phyloP scores from a whole-genome alignment of 768 basidiomycete genomes.

The Multifurca ochricompacta region DNA sequence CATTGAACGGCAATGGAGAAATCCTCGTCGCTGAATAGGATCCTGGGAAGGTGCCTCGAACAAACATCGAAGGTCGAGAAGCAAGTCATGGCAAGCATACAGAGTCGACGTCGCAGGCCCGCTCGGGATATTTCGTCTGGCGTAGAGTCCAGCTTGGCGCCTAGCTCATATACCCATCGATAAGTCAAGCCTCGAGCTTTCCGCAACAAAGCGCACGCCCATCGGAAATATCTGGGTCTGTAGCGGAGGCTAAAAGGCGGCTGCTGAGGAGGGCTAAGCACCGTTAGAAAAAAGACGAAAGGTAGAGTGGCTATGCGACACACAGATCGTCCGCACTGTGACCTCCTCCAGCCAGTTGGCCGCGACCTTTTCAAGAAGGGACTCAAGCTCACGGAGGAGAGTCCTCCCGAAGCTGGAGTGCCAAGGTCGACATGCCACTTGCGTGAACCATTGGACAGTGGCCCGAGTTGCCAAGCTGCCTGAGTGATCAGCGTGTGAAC shows the following conservation, averaged over 20 bases:
- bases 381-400: conserved; percentile 32
- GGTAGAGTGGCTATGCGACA: not conserved
- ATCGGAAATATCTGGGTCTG: not conserved
- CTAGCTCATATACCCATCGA: conserved; percentile 1
- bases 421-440: conserved; percentile 37
- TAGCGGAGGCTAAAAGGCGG: conserved; percentile 1
- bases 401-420: conserved; percentile 28
- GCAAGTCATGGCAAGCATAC: conserved; percentile 5
- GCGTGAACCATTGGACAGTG: conserved; percentile 13
- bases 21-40: not conserved
- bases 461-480: conserved; percentile 39
- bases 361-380: conserved; percentile 30
- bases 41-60: not conserved
- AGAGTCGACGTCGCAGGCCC: not conserved
- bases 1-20: conserved; percentile 5
- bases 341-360: conserved; percentile 33
- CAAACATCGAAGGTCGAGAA: conserved; percentile 3
- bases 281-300: not conserved
- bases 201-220: not conserved
- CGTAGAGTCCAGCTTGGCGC: not conserved
- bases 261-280: conserved; percentile 1
- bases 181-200: not conserved
- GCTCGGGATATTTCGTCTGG: not conserved
- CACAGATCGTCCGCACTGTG: conserved; percentile 5
- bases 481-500: conserved; percentile 39